Evolutionary conservation across 768 basidiomycete genomes (phyloP), one percentile per base, ranked within the genome.

Genomic region (Trametes meyenii): DNA sequence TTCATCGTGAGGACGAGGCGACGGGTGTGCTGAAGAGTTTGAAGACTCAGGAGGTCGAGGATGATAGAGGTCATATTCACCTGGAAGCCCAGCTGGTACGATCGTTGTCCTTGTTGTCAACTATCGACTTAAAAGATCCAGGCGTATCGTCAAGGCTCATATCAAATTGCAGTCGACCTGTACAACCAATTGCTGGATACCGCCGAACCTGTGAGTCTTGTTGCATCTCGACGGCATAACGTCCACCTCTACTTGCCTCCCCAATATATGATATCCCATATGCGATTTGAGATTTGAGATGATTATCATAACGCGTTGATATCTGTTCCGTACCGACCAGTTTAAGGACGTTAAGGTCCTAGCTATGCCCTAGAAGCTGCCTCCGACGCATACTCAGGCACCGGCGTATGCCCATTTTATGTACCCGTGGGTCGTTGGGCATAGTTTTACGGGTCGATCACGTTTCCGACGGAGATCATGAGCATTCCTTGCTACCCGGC

Each of bases 41-140:
- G 66, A 85, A 83, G 70, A 66, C 75, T 57, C 72, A 74, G 42
- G 69, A 65, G 52, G 73, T 73, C 19, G 75, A 74, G 24, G 71
- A 66, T 58, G 80, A 86, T 63, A 78, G 91, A 63, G 91, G 89
- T 13, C 79, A 85, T 38, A 68, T 85, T 46, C 92, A 95, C 76
- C 78, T 97, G 16, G 90, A 94, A 71, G 94, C 94, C 29, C 95
- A 97, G 71, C 76, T 96, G 74, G 95, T 93, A 71, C 67, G 89
- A 77, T 36, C 59, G 55, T 44, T 35, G 64, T 16, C 8, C 50
- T 16, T 59, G 26, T 64, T 55, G 61, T 62, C 70, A 39, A 19
- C 23, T 45, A 5, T 33, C 29, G 21, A 17, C 29, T 55, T 2
- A 43, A 57, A 53, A 55, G n/a, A 50, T 58, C 50, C 66, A 95